A percentile compares a stretch with the other conserved stretches of the same genome.
These are phyloP conservation scores for Monosporascus sp. DNA, from an alignment of 2,329 filamentous ascomycete genomes.

Conservation along the genomic window DNA sequence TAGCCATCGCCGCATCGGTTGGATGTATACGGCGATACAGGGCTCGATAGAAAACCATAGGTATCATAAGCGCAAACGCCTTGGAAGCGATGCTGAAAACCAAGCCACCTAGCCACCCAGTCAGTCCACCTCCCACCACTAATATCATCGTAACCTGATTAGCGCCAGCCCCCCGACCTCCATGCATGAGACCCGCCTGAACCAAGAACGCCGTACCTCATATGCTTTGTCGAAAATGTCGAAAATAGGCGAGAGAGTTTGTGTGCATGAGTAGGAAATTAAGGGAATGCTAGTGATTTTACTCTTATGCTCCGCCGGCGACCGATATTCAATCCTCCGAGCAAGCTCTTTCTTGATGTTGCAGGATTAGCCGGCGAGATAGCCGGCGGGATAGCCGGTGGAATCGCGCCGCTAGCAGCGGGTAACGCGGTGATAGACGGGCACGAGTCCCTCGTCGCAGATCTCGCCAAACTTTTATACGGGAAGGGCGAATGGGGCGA, in stretches of 20 bases:
- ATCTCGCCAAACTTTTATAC: constrained; percentile 43
- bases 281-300: neutral
- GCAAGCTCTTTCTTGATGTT: constrained; percentile 21
- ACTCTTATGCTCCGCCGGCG: neutral
- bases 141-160: neutral
- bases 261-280: neutral
- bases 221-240: neutral
- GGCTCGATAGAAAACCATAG: neutral
- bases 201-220: neutral
- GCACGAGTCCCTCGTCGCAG: constrained; percentile 37
- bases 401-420: neutral
- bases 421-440: neutral
- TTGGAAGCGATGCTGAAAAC: neutral
- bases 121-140: neutral
- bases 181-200: neutral
- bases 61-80: neutral
- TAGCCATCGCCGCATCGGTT: neutral
- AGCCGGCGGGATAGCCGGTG: constrained; percentile 13
- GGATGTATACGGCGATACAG: too few species aligned
- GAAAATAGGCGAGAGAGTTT: too few species aligned
- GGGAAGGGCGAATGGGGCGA: constrained; percentile 31
- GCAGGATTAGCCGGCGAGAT: constrained; percentile 15
- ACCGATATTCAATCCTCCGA: neutral
- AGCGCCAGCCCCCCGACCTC: neutral
- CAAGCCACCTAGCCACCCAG: neutral